Percentiles rank a stretch among this genome's conserved stretches.
These are phyloP conservation scores for Ophiocytium majus DNA, from an alignment of 352 stramenopile genomes.

Conservation along the genomic window DNA sequence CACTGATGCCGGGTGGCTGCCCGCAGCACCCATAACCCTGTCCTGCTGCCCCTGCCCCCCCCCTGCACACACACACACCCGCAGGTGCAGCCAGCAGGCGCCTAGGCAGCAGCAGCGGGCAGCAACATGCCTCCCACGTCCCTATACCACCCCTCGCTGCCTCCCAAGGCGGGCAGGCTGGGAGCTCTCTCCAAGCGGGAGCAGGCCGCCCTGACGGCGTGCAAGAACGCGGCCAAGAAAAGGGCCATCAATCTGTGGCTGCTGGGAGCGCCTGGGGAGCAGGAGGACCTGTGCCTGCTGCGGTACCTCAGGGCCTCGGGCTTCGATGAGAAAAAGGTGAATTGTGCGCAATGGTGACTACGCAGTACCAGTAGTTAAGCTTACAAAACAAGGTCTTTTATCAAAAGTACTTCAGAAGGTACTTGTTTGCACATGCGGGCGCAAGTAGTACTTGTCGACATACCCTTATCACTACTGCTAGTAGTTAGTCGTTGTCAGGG, in stretches of 20 bases:
- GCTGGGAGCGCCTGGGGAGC: slow-evolving; percentile 42
- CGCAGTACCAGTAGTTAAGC: too few species aligned
- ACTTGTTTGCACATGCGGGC: background rate
- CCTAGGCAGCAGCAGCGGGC: background rate
- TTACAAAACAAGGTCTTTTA: too few species aligned
- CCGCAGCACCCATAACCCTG: too few species aligned
- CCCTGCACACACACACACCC: too few species aligned
- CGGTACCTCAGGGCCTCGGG: slow-evolving; percentile 35
- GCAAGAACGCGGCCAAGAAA: slow-evolving; percentile 35
- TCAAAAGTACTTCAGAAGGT: background rate
- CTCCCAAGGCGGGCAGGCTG: slow-evolving; percentile 25
- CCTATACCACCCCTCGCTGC: slow-evolving; percentile 33
- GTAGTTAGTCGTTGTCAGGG: too few species aligned
- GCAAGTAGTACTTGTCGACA: background rate
- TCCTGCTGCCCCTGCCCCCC: too few species aligned
- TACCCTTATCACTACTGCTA: too few species aligned
- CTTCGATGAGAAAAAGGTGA: slow-evolving; percentile 52
- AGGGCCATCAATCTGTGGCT: slow-evolving; percentile 33
- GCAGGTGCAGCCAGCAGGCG: too few species aligned
- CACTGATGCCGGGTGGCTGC: too few species aligned
- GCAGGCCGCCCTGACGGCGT: slow-evolving; percentile 23
- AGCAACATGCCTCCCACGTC: slow-evolving; percentile 44
- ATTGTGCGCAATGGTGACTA: background rate
- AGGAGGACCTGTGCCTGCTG: slow-evolving; percentile 51
- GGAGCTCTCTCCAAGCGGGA: slow-evolving; percentile 37